phyloP scores from a whole-genome alignment of 2,329 filamentous ascomycete genomes.

The Dothidotthia symphoricarpi region DNA sequence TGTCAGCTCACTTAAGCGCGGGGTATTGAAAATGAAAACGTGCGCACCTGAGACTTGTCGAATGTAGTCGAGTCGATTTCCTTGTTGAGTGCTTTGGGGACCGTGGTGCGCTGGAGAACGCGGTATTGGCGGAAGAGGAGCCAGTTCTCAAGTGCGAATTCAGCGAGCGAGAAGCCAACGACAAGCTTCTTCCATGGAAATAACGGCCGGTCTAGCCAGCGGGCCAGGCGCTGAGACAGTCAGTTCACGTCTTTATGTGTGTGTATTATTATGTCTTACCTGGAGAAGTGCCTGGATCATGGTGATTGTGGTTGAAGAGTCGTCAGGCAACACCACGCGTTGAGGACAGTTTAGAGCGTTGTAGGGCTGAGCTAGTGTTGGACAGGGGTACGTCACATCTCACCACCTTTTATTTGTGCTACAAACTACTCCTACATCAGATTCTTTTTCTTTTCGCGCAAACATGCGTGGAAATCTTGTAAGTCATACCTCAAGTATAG shows the following conservation, averaged over 20 bases:
- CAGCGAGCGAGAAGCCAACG: constrained; percentile 86
- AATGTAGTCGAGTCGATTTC: constrained; percentile 89
- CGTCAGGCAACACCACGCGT: constrained; percentile 14
- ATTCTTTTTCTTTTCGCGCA: too few species aligned
- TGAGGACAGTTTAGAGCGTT: constrained; percentile 22
- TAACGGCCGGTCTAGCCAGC: constrained; percentile 81
- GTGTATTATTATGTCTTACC: constrained; percentile 10
- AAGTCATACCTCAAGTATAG: too few species aligned
- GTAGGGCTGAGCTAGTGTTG: constrained; percentile 16
- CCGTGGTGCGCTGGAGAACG: constrained; percentile 73
- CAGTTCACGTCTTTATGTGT: constrained; percentile 4
- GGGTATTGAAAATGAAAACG: constrained; percentile 5
- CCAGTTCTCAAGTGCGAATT: constrained; percentile 87
- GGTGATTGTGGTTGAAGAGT: constrained; percentile 12
- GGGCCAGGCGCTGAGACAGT: constrained; percentile 63
- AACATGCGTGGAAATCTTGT: too few species aligned
- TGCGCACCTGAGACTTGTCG: constrained; percentile 77
- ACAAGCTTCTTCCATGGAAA: constrained; percentile 99
- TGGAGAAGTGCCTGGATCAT: constrained; percentile 43
- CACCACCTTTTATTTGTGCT: too few species aligned
- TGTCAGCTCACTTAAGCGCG: constrained; percentile 17
- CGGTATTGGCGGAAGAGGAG: constrained; percentile 88
- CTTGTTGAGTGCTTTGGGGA: constrained; percentile 81
- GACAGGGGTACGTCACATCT: constrained; percentile 2
- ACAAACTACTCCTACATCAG: too few species aligned